Conservation (phyloP, 495 filamentous ascomycete species). For the Annulohypoxylon bovei region DNA sequence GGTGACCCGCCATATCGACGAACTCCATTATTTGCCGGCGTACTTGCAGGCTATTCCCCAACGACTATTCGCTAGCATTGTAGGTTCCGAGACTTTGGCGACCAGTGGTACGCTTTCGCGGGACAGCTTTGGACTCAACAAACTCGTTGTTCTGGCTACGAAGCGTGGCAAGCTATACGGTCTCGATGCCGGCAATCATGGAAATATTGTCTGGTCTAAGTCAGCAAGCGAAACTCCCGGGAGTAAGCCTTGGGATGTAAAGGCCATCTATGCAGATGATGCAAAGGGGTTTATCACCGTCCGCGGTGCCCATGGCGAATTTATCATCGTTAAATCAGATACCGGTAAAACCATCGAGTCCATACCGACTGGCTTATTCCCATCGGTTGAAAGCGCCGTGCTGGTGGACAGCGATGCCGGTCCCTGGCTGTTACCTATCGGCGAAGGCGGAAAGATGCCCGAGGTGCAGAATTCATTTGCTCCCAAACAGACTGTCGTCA, state of each 20-base stretch:
- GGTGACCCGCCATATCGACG: slow-evolving; percentile 79
- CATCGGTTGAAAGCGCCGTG: slow-evolving; percentile 55
- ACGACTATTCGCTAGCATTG: slow-evolving; percentile 74
- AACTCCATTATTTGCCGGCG: slow-evolving; percentile 80
- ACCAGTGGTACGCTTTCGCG: slow-evolving; percentile 65
- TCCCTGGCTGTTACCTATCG: slow-evolving; percentile 59
- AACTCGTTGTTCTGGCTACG: slow-evolving; percentile 83
- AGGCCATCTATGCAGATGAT: slow-evolving; percentile 69
- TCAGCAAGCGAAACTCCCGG: slow-evolving; percentile 65
- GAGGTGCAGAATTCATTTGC: slow-evolving; percentile 49
- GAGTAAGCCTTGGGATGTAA: slow-evolving; percentile 70
- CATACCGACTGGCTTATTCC: slow-evolving; percentile 48
- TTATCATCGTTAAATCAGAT: slow-evolving; percentile 64
- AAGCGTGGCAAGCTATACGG: slow-evolving; percentile 80
- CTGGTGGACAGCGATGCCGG: slow-evolving; percentile 63
- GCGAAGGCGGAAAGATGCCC: slow-evolving; percentile 55
- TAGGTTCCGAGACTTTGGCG: slow-evolving; percentile 60
- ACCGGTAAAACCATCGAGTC: slow-evolving; percentile 65
- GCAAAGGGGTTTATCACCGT: slow-evolving; percentile 65
- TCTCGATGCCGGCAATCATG: slow-evolving; percentile 79
- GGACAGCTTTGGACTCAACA: slow-evolving; percentile 89
- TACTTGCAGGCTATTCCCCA: slow-evolving; percentile 73
- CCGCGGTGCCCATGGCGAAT: slow-evolving; percentile 66
- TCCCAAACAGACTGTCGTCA: slow-evolving; percentile 66
- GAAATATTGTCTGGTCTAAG: slow-evolving; percentile 77